Base-by-base conservation (phyloP, 768 basidiomycete genomes). In the Amanita thiersii region DNA sequence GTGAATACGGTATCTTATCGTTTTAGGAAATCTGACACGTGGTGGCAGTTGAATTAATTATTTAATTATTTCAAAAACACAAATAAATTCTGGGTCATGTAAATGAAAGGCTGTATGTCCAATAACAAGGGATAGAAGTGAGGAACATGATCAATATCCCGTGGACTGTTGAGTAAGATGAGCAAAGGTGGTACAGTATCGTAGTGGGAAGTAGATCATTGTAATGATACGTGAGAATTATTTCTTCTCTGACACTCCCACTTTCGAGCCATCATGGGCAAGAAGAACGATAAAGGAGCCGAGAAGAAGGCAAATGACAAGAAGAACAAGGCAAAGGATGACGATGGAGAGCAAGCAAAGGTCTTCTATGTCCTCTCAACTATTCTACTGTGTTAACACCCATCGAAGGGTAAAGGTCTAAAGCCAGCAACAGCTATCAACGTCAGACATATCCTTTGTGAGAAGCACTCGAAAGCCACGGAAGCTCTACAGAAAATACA, bases 401-500 rank as follows among this genome's bases (percentile, higher is more conserved):
- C 25, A 25, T 48, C 43, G 33, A 45, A 75, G 75, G 69, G 63
- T 11, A 81, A 80, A 55, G 72, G 74, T 18, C 56, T 89, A 59
- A 90, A 87, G 60, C 63, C 86, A 19, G 88, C 87, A 8, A 88
- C 77, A 5, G 78, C 88, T 20, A 64, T 91, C 28, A 89, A 89
- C 55, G 87, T 91, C 21, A 79, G 88, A 20, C 88, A 91, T 56
- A 86, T 91, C 31, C 65, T 91, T 15, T 91, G 88, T 59, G 88
- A 91, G 62, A 91, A 90, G 52, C 83, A 88, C 42, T 81, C 85
- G 5, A 86, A 75, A 52, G 86, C 80, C 2, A 69, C 69, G 31
- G 88, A 90, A 55, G 87, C 87, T 1, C 56, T 90, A 38, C 69
- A 78, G 59, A 87, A 86, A 58, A 77, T 90, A 38, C 75, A 88